phyloP scores from a whole-genome alignment of 306 rosid genomes.

The Gleditsia sinensis region DNA sequence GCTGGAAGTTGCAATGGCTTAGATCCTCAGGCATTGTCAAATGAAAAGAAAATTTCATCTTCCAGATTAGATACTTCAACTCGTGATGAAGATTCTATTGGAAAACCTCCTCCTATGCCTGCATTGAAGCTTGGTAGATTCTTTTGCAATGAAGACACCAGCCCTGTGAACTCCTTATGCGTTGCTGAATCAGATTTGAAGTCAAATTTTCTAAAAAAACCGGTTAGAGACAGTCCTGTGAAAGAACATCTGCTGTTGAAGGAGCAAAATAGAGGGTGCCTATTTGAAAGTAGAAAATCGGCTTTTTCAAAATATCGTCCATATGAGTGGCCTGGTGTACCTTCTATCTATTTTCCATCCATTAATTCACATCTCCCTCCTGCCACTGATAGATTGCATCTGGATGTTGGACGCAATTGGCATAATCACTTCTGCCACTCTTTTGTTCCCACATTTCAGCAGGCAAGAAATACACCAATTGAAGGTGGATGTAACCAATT shows the following conservation, averaged over 20 bases:
- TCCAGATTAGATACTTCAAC: conserved; percentile 35
- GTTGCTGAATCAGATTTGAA: conserved; percentile 29
- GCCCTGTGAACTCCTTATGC: conserved; percentile 10
- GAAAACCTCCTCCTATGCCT: conserved; percentile 34
- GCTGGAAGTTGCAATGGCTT: conserved; percentile 22
- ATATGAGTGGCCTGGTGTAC: conserved; percentile 71
- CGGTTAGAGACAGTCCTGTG: conserved; percentile 37
- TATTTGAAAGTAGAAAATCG: conserved; percentile 40
- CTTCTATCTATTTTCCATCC: conserved; percentile 54
- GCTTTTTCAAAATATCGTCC: conserved; percentile 45
- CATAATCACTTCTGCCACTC: conserved; percentile 67
- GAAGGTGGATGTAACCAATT: conserved; percentile 58
- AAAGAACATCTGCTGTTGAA: conserved; percentile 38
- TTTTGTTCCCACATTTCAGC: conserved; percentile 55
- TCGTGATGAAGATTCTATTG: conserved; percentile 26
- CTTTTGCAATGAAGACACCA: conserved; percentile 28
- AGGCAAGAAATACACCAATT: conserved; percentile 39
- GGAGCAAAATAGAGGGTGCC: conserved; percentile 39
- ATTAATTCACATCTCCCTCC: conserved; percentile 59
- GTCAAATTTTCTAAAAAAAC: conserved; percentile 39
- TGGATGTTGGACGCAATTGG: conserved; percentile 74
- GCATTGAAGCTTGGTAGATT: conserved; percentile 29
- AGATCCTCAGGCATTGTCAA: conserved; percentile 20
- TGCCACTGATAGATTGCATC: conserved; percentile 71
- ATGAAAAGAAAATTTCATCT: conserved; percentile 35